Conservation (phyloP, 306 rosid genomes). For the Myrica gale region DNA sequence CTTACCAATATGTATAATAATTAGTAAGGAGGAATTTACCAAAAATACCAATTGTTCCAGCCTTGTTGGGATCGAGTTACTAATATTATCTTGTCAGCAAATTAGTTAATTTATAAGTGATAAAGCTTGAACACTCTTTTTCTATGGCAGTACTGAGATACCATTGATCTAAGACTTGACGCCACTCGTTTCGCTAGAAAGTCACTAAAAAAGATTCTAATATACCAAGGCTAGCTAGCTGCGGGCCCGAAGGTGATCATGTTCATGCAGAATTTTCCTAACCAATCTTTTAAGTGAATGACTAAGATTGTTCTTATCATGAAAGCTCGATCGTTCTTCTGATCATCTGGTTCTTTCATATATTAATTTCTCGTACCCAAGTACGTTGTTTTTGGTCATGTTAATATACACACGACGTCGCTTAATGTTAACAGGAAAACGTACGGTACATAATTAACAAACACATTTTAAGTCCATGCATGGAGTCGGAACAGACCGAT, state of each 20-base stretch:
- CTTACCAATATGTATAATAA: background rate
- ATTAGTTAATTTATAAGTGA: background rate
- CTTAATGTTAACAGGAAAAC: no score
- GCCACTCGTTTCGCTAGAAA: background rate
- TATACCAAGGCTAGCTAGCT: background rate
- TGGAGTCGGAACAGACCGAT: no score
- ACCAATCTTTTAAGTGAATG: background rate
- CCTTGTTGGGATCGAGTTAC: background rate
- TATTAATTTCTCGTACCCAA: no score
- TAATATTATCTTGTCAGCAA: background rate
- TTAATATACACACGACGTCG: no score
- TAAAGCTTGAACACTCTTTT: no score
- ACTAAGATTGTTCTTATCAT: background rate
- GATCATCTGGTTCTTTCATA: background rate
- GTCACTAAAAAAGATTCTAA: background rate
- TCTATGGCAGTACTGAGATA: no score
- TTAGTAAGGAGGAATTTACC: background rate
- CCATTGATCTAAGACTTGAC: background rate
- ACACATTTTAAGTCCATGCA: no score
- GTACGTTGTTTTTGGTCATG: no score
- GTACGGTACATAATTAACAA: no score
- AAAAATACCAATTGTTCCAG: background rate
- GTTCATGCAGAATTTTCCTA: background rate
- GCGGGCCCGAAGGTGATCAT: background rate
- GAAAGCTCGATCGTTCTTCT: background rate